These are phyloP conservation scores for Ophiostoma fasciatum DNA, from an alignment of 2,329 filamentous ascomycete genomes.

Conservation along the genomic window DNA sequence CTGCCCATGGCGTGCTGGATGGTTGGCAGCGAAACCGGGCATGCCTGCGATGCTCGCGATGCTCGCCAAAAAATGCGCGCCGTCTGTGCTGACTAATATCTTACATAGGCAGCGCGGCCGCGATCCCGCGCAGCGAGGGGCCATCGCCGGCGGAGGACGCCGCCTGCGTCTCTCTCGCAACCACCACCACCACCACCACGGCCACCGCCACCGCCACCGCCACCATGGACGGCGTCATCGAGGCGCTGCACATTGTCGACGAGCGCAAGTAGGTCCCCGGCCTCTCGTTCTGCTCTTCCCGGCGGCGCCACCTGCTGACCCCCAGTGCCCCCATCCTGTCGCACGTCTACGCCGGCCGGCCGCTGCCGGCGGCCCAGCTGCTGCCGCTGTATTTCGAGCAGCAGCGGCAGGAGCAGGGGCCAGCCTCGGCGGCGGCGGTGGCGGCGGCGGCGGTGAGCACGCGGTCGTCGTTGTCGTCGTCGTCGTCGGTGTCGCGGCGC, in stretches of 20 bases:
- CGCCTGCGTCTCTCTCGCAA: background rate
- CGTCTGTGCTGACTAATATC: too few relatives aligned
- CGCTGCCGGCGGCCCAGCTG: constrained; percentile 59
- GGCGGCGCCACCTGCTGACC: background rate
- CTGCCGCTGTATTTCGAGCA: constrained; percentile 80
- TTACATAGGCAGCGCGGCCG: too few relatives aligned
- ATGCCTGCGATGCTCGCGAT: too few relatives aligned
- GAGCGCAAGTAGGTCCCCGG: constrained; percentile 60
- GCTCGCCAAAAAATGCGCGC: too few relatives aligned
- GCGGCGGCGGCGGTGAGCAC: background rate
- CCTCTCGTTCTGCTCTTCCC: background rate
- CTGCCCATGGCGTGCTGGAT: constrained; percentile 26
- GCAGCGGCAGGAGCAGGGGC: constrained; percentile 22
- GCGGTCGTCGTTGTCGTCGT: background rate
- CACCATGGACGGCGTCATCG: constrained; percentile 70
- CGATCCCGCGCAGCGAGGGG: too few relatives aligned
- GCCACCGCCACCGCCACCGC: constrained; percentile 54
- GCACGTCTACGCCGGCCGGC: constrained; percentile 74
- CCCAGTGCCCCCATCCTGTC: constrained; percentile 68
- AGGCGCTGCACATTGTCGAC: constrained; percentile 94
- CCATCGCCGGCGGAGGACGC: too few relatives aligned
- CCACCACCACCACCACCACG: constrained; percentile 3
- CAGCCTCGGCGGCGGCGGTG: background rate
- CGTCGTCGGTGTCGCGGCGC: background rate
- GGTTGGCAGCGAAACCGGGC: too few relatives aligned